These are phyloP conservation scores for Helotiales sp. DNA, from an alignment of 2,329 filamentous ascomycete species.

Conservation along the genomic window DNA sequence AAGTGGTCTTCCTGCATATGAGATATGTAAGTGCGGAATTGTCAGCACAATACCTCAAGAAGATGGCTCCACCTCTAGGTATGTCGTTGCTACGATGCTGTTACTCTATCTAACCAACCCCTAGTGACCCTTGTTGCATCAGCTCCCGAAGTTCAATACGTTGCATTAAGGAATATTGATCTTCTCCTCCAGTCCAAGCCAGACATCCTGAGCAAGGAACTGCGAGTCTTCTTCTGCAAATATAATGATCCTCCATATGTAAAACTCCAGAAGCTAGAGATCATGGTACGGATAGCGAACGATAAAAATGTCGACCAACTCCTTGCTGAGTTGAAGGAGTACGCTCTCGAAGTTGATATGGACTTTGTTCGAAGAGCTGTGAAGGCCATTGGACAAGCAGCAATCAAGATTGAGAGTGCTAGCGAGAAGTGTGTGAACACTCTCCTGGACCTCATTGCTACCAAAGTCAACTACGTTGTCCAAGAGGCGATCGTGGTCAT, in stretches of 20 bases:
- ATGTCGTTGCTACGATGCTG: constrained; percentile 33
- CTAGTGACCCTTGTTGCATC: constrained; percentile 93
- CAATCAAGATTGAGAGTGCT: constrained; percentile 95
- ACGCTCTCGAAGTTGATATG: constrained; percentile 98
- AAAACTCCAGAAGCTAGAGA: constrained; percentile 96
- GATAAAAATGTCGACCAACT: constrained; percentile 95
- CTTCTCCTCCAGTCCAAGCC: constrained; percentile 93
- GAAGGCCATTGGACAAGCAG: constrained; percentile 94
- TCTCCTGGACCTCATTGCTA: constrained; percentile 89
- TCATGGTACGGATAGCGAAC: constrained; percentile 99
- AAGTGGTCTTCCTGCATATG: constrained; percentile 98
- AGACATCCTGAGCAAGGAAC: constrained; percentile 94
- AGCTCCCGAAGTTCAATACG: constrained; percentile 95
- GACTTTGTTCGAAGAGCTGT: constrained; percentile 94
- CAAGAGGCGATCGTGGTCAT: constrained; percentile 99
- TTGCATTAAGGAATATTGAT: constrained; percentile 94
- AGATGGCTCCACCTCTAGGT: constrained; percentile 97
- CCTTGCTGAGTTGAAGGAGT: constrained; percentile 92
- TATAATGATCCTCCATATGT: constrained; percentile 98
- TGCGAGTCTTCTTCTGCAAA: constrained; percentile 99
- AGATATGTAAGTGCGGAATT: constrained; percentile 75
- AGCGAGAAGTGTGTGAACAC: constrained; percentile 96
- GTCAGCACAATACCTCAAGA: constrained; percentile 86
- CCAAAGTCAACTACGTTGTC: constrained; percentile 98
- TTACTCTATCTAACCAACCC: constrained; percentile 16